Base-by-base conservation (phyloP, 805 yeast genomes). In the Maudiozyma turicensis region DNA sequence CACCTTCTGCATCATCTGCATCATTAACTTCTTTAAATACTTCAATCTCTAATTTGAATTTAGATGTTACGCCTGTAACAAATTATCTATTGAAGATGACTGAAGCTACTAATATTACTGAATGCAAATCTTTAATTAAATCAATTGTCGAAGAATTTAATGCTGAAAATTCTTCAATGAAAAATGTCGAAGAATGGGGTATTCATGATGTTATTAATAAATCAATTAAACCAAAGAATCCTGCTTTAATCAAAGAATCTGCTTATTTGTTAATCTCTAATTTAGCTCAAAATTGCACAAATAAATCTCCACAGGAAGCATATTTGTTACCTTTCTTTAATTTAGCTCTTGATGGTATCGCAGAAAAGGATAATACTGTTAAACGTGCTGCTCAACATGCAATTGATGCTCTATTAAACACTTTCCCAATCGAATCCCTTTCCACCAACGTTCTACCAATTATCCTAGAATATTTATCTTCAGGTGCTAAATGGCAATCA, bases 401-500 rank as follows among this genome's bases (percentile, higher is more conserved):
- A 9, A 70, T 80, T 41, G 93, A 86, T 59, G 69, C 87, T 14
- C 69, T 89, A 39, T 77, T 81, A 57, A 83, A 82, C 8, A 69
- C 79, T 53, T 84, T 77, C 71, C 89, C 95, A 43, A 72, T 77
- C 13, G 95, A 87, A 67, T 90, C 93, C 1, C 74, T 83, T 48
- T 81, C 89, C 1, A 73, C 88, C n/a, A 76, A 78, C 13, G 74
- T 90, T 35, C 64, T 91, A 45, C 79, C 83, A 49, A 74, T 70
- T 49, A 63, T 89, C 34, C 66, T 86, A 52, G 65, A 58, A 5
- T 89, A 85, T 65, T 75, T 91, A 58, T 80, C 90, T 2, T 80
- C 95, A 48, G 66, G 68, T 58, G 95, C 96, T 43, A 91, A 90
- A 69, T 90, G 96, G 95, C 93, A 87, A 67, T 77, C 88, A 45